These are phyloP conservation scores for Petunia hybrid DNA, from an alignment of 305 asterid species.

Conservation along the genomic window DNA sequence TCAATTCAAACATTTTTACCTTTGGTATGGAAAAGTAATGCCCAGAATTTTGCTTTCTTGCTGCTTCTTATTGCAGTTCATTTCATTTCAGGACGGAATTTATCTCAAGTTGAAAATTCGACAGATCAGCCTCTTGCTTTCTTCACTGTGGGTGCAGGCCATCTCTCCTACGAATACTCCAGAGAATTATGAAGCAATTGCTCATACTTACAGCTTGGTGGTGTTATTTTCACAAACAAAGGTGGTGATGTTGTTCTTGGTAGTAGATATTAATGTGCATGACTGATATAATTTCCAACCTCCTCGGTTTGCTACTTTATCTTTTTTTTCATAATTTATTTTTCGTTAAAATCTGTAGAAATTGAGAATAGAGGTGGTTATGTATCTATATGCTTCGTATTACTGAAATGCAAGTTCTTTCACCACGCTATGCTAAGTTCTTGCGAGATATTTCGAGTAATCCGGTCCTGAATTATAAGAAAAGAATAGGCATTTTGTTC, in stretches of 20 bases:
- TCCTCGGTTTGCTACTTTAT: neutral
- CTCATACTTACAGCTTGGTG: slow-evolving; percentile 81
- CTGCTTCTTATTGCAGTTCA: slow-evolving; percentile 37
- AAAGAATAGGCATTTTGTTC: neutral
- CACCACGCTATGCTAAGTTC: neutral
- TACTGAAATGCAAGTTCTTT: slow-evolving; percentile 15
- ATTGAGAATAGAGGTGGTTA: slow-evolving; percentile 23
- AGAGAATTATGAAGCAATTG: slow-evolving; percentile 81
- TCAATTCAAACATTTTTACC: slow-evolving; percentile 17
- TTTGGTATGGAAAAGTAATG: slow-evolving; percentile 15
- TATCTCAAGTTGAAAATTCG: slow-evolving; percentile 73
- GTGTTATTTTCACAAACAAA: slow-evolving; percentile 72
- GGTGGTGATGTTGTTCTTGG: slow-evolving; percentile 46
- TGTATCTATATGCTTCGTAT: slow-evolving; percentile 20
- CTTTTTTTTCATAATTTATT: neutral
- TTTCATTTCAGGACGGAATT: slow-evolving; percentile 60
- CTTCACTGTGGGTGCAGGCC: slow-evolving; percentile 85
- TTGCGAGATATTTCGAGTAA: neutral
- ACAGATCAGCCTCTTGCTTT: slow-evolving; percentile 79
- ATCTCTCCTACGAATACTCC: slow-evolving; percentile 67
- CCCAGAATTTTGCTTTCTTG: slow-evolving; percentile 10
- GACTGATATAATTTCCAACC: neutral
- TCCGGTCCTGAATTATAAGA: neutral
- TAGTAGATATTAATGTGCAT: slow-evolving; percentile 34
- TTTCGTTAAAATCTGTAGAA: slow-evolving; percentile 13